Evolutionary conservation across 2,329 filamentous ascomycete genomes (phyloP).

Genomic region (Pezicula radicicola): DNA sequence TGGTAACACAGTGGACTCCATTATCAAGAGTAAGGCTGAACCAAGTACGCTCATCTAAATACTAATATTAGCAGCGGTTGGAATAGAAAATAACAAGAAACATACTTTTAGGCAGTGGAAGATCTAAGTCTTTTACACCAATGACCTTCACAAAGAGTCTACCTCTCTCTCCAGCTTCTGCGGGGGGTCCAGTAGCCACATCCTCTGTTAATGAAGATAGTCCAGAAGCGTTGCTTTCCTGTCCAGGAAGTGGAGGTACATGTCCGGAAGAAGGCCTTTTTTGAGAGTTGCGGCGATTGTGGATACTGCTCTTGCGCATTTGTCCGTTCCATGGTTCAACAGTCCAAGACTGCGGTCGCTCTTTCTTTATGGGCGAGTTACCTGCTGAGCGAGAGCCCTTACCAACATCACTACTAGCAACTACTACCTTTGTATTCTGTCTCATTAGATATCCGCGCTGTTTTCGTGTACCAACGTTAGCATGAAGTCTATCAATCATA

Average conservation of each 20-base stretch:
- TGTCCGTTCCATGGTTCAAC: slow-evolving; percentile 96
- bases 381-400: slow-evolving; percentile 61
- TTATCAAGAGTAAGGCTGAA: slow-evolving; percentile 98
- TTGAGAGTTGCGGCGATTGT: slow-evolving; percentile 50
- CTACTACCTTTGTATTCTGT: slow-evolving; percentile 95
- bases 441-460: slow-evolving; percentile 99
- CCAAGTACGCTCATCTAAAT: slow-evolving; percentile 78
- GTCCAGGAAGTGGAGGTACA: slow-evolving; percentile 81
- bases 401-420: slow-evolving; percentile 72
- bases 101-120: slow-evolving; percentile 87
- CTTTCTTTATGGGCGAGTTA: slow-evolving; percentile 70
- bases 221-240: slow-evolving; percentile 69
- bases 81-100: slow-evolving; percentile 5
- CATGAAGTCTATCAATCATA: slow-evolving; percentile 32
- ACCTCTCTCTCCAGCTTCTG: slow-evolving; percentile 83
- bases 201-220: slow-evolving; percentile 64
- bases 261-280: slow-evolving; percentile 45
- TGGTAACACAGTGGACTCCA: slow-evolving; percentile 95
- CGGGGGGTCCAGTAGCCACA: slow-evolving; percentile 46
- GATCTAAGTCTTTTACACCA: slow-evolving; percentile 90
- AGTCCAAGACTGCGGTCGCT: slow-evolving; percentile 87
- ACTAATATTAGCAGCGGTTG: slow-evolving; percentile 20
- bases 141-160: slow-evolving; percentile 98
- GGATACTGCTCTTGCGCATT: slow-evolving; percentile 62
- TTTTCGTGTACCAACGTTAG: slow-evolving; percentile 62